A percentile compares a stretch with the other conserved stretches of the same genome.
Evolutionary conservation across 176 grass and related monocot genomes (phyloP).

Genomic region (Cymbopogon citratus): DNA sequence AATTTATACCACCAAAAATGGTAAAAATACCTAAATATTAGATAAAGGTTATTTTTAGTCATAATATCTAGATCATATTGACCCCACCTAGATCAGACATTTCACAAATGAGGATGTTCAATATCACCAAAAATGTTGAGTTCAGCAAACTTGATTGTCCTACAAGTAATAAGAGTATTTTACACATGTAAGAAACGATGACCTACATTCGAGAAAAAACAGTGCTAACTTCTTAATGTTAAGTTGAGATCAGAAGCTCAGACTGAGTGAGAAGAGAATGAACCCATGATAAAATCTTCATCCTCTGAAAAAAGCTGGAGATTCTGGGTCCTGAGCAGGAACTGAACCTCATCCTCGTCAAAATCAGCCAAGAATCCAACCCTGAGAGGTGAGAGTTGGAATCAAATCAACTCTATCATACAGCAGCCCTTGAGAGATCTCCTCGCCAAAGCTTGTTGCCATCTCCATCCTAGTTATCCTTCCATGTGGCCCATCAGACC

Average conservation of each 20-base stretch:
- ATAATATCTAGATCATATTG: background rate
- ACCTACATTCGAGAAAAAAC: background rate
- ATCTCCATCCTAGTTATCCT: conserved; percentile 32
- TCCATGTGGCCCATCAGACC: background rate
- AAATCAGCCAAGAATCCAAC: conserved; percentile 29
- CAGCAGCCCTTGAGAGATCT: conserved; percentile 15
- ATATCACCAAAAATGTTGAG: background rate
- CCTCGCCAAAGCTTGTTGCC: conserved; percentile 22
- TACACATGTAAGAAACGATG: background rate
- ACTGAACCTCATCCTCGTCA: conserved; percentile 30
- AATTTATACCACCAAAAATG: background rate
- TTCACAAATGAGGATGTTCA: background rate
- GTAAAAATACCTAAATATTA: background rate
- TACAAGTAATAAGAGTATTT: background rate
- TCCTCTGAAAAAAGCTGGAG: conserved; percentile 33
- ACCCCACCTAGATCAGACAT: background rate
- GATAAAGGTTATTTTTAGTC: background rate
- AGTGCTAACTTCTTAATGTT: background rate
- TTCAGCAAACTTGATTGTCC: background rate
- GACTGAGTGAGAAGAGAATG: background rate
- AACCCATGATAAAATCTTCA: conserved; percentile 13
- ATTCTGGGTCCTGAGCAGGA: conserved; percentile 41
- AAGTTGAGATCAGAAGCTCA: background rate
- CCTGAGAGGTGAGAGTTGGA: background rate
- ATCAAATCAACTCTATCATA: conserved; percentile 29